Percentiles rank a stretch among this genome's conserved stretches.
These are phyloP conservation scores for Lecanoromycetidae sp. DNA, from an alignment of 2,329 filamentous ascomycete species.

Conservation along the genomic window DNA sequence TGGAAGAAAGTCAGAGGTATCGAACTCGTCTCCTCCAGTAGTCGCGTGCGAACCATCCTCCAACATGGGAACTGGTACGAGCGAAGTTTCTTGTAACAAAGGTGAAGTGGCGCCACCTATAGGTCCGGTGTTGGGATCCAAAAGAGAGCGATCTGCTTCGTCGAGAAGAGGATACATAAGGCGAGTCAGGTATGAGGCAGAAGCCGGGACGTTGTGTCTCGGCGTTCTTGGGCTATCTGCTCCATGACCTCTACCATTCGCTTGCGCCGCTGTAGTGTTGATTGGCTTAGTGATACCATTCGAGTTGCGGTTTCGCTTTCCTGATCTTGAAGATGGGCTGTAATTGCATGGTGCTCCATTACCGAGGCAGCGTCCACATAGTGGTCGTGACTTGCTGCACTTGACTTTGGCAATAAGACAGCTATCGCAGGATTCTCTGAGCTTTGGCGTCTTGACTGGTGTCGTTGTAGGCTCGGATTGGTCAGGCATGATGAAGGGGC, in stretches of 20 bases:
- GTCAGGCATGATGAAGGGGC: constrained; percentile 3
- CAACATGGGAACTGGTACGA: neutral
- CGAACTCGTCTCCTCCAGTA: neutral
- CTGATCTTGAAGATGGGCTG: constrained; percentile 40
- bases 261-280: constrained; percentile 6
- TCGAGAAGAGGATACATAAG: constrained; percentile 11
- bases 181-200: constrained; percentile 9
- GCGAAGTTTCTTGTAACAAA: constrained; percentile 1
- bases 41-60: neutral
- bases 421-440: constrained; percentile 42
- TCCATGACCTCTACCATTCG: neutral
- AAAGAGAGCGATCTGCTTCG: constrained; percentile 9
- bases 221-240: constrained; percentile 2
- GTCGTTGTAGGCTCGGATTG: constrained; percentile 2
- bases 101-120: constrained; percentile 8
- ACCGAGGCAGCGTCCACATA: constrained; percentile 41
- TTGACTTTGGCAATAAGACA: constrained; percentile 47
- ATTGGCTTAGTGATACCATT: constrained; percentile 11
- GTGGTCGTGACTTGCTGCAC: constrained; percentile 42
- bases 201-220: neutral
- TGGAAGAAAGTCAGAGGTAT: constrained; percentile 9
- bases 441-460: constrained; percentile 13
- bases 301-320: constrained; percentile 36
- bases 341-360: constrained; percentile 41
- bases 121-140: constrained; percentile 5